Base-by-base conservation (phyloP, 2,329 filamentous ascomycete species). In the Ascochyta clinopodiicola region DNA sequence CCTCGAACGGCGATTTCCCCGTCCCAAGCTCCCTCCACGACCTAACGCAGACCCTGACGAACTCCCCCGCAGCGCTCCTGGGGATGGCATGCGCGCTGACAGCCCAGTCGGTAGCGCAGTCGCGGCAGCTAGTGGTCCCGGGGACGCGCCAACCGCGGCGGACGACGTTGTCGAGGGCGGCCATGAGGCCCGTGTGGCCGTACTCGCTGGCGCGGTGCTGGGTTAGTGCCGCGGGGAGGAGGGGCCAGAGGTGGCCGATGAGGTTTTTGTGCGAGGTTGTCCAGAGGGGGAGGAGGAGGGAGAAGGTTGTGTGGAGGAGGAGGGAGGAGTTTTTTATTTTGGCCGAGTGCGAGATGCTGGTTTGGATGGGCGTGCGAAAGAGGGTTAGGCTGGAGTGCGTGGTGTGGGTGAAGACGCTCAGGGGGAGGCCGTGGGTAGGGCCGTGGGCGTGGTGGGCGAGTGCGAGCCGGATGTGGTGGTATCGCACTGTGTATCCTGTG, bases 381-480 rank as follows among this genome's bases (percentile, higher is more conserved):
- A 70, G 49, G n/a, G 55, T 66, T 0, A 56, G 29, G 36, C 55
- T 62, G 9, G 25, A 17, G 21, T 35, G 44, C 13, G 48, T 39
- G 9, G 49, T 31, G 50, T 67, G 59, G 0, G 51, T 25, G 35
- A 73, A 64, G 1, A 58, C 42, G 0, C 56, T 50, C 0, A 72
- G 48, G 0, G 61, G 57, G 22, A 74, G 64, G 2, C 71, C 71
- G 47, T 70, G 68, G 3, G 55, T 52, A 2, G 57, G 32, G 25
- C 70, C 71, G 54, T 60, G 59, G 0, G 55, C 31, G 1, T 46
- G 22, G 17, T 57, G 51, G 35, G 67, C 66, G 10, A 74, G 44
- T 1, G 67, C 70, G 7, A 73, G 63, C 1, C 68, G 61, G 22
- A 73, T 47, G 52, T 74, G 71, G 37, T 72, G 69, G 44, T 66